Percentiles rank a stretch among this genome's conserved stretches.
These are phyloP conservation scores for Acacia confusa DNA, from an alignment of 306 rosid species.

Conservation along the genomic window DNA sequence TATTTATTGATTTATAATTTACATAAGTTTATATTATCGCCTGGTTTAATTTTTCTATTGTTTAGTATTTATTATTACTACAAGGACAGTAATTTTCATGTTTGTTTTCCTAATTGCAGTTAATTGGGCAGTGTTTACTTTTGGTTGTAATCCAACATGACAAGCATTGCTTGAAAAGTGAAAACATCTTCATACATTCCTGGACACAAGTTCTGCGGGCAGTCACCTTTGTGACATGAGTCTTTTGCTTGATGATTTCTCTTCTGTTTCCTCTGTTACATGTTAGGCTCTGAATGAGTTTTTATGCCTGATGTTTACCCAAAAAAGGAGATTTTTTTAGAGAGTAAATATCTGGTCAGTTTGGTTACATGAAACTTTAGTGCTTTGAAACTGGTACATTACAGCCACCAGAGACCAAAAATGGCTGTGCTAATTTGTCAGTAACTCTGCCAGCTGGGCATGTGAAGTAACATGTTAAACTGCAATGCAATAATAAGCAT, in stretches of 20 bases:
- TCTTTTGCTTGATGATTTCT: neutral
- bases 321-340: neutral
- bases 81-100: neutral
- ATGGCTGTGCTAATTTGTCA: neutral
- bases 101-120: constrained; percentile 9
- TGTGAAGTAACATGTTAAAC: neutral
- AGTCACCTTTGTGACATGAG: neutral
- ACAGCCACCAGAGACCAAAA: neutral
- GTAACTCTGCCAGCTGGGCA: constrained; percentile 15
- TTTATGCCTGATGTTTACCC: neutral
- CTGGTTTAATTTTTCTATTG: neutral
- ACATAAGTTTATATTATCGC: constrained; percentile 9
- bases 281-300: neutral
- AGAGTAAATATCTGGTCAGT: constrained; percentile 13
- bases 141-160: neutral
- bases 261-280: neutral
- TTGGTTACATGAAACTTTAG: constrained; percentile 8
- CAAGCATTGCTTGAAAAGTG: constrained; percentile 11
- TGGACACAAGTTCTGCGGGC: neutral
- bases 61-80: neutral
- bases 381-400: constrained; percentile 7
- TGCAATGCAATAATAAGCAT: neutral
- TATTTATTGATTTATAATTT: constrained; percentile 8
- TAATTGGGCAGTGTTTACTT: constrained; percentile 1
- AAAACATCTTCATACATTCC: neutral